Evolutionary conservation across 2,329 filamentous ascomycete genomes (phyloP).

Genomic region (Samsoniella hepiali): DNA sequence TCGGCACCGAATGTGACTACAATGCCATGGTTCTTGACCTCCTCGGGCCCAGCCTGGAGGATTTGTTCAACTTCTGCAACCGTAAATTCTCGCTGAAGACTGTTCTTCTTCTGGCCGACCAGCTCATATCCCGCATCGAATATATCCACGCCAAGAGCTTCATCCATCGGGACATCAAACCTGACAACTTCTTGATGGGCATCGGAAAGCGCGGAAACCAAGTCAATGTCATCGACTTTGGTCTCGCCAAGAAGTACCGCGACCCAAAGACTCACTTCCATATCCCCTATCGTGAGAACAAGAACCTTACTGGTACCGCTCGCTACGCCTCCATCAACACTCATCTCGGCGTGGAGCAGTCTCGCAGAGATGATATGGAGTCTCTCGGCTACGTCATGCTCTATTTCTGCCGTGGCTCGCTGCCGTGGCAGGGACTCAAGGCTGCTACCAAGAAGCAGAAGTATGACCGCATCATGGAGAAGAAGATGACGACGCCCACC

Average conservation of each 20-base stretch:
- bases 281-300: slow-evolving; percentile 99
- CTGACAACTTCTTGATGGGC: slow-evolving; percentile 99
- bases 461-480: slow-evolving; percentile 99
- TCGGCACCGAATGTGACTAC: slow-evolving; percentile 99
- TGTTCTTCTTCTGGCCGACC: slow-evolving; percentile 90
- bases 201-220: slow-evolving; percentile 99
- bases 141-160: slow-evolving; percentile 99
- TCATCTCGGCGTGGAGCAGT: slow-evolving; percentile 97
- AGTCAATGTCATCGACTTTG: slow-evolving; percentile 99
- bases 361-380: slow-evolving; percentile 98
- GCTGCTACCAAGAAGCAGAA: slow-evolving; percentile 99
- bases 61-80: slow-evolving; percentile 99
- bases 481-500: slow-evolving; percentile 99
- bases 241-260: slow-evolving; percentile 98
- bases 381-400: slow-evolving; percentile 99
- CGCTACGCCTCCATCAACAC: slow-evolving; percentile 99
- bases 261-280: slow-evolving; percentile 99
- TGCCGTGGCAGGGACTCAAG: slow-evolving; percentile 98
- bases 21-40: slow-evolving; percentile 99
- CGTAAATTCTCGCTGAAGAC: slow-evolving; percentile 99
- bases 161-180: slow-evolving; percentile 99
- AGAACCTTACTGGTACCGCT: slow-evolving; percentile 98
- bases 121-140: slow-evolving; percentile 98
- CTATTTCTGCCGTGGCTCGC: slow-evolving; percentile 98
- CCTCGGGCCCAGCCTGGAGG: slow-evolving; percentile 90